Base-by-base conservation (phyloP, 2,329 filamentous ascomycete species). In the Sporothrix brunneoviolacea region DNA sequence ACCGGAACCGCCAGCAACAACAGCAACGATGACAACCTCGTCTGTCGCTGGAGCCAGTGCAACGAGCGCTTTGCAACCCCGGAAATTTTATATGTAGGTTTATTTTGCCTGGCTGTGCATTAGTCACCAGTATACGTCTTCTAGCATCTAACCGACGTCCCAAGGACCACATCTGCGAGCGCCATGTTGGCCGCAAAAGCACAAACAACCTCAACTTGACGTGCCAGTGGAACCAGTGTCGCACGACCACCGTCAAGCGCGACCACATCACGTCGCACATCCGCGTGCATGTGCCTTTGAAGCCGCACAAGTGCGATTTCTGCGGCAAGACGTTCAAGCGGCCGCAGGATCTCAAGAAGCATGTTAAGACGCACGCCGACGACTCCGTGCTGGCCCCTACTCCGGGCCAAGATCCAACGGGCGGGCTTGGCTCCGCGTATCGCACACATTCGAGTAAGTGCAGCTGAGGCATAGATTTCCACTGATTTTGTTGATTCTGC, bases 211-310 rank as follows among this genome's bases (percentile, higher is more conserved):
- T 98, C 64, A 97, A 93, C 70, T 71, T 98, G 66, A 96, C 90
- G 49, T 98, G 93, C 72, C 88, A 94, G 67, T 98, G 93, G 93
- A 93, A 91, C 61, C 86, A 85, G 57, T 98, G 93, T 74, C 84
- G 90, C 57, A 97, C 91, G 19, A 96, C 91, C 42, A 97, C 91
- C 2, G 91, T 97, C 67, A 97, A 98, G 79, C 89, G 93, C 62
- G 93, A 97, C 64, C 93, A 98, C 73, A 98, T 98, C 70, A 98
- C 93, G 45, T 97, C 93, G 45, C 93, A 98, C 70, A 96, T 98
- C 62, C 88, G 93, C 58, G 93, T 97, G 48, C 93, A 98, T 68
- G 91, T 98, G n/a, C 93, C 93, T 1, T 76, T 98, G 55, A 98
- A 98, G 78, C 93, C 93, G 59, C 93, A 98, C 75, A 97, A 96